Percentiles rank a stretch among this genome's conserved stretches.
These are phyloP conservation scores for Pisolithus albus DNA, from an alignment of 768 basidiomycete species.

Conservation along the genomic window DNA sequence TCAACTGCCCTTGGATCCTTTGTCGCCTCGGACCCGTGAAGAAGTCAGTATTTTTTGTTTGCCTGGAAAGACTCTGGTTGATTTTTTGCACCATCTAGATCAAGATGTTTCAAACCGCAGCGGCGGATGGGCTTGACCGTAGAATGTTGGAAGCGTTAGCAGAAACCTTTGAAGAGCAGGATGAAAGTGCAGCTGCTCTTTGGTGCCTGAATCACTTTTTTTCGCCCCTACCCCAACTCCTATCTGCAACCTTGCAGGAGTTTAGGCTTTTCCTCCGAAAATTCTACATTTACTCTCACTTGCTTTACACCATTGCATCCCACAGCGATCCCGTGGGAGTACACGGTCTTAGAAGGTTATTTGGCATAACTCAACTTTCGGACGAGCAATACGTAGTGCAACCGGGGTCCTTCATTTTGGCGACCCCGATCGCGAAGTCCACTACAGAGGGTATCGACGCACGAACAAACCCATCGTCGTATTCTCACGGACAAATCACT, in stretches of 20 bases:
- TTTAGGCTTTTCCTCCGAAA: constrained; percentile 25
- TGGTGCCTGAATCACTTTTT: constrained; percentile 42
- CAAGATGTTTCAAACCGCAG: constrained; percentile 33
- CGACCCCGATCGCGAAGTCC: neutral
- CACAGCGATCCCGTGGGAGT: constrained; percentile 21
- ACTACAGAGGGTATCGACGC: constrained; percentile 1
- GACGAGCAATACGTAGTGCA: constrained; percentile 26
- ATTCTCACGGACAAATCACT: constrained; percentile 18
- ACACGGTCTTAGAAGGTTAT: constrained; percentile 24
- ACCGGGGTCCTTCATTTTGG: constrained; percentile 19
- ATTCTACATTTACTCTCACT: constrained; percentile 32
- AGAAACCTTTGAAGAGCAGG: constrained; percentile 18
- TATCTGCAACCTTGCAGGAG: constrained; percentile 12
- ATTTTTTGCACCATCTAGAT: constrained; percentile 10
- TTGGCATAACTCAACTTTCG: constrained; percentile 25
- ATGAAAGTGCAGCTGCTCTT: constrained; percentile 30
- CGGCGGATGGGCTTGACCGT: constrained; percentile 19
- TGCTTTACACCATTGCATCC: constrained; percentile 25
- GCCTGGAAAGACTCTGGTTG: neutral
- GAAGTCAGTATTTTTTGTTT: constrained; percentile 7
- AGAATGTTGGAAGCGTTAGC: constrained; percentile 27
- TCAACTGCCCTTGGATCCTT: constrained; percentile 4
- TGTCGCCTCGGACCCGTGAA: constrained; percentile 3
- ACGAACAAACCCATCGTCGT: neutral
- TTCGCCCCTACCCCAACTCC: constrained; percentile 19